Conservation (phyloP, 108 stramenopile genomes). For the Pseudonitzschia pungens region DNA sequence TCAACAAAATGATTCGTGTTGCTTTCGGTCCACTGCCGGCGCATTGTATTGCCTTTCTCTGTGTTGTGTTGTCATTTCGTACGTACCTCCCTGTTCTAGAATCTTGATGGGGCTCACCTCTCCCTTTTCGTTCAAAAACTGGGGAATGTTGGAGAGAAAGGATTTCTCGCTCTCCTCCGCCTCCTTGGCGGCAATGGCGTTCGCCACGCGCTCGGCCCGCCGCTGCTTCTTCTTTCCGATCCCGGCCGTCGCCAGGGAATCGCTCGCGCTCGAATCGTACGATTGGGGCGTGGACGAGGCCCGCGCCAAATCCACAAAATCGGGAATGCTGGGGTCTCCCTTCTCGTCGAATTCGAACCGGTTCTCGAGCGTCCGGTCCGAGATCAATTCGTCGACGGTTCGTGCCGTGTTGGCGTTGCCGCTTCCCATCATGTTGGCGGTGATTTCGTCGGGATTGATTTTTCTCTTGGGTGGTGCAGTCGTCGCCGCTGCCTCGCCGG, state of each 20-base stretch:
- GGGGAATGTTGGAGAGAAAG: slow-evolving; percentile 27
- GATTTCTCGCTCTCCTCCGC: slow-evolving; percentile 31
- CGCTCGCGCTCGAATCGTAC: no score
- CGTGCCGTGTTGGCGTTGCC: slow-evolving; percentile 9
- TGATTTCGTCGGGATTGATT: slow-evolving; percentile 29
- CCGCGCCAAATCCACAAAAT: slow-evolving; percentile 51
- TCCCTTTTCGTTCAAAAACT: slow-evolving; percentile 35
- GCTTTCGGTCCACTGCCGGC: no score
- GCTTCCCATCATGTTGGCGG: slow-evolving; percentile 37
- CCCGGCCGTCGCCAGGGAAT: slow-evolving; percentile 21
- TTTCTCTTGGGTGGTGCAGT: neutral
- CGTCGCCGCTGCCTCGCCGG: slow-evolving; percentile 33
- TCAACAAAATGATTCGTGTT: no score
- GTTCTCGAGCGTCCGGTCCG: slow-evolving; percentile 50
- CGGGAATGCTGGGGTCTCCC: slow-evolving; percentile 50
- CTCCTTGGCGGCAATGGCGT: slow-evolving; percentile 40
- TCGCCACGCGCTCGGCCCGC: slow-evolving; percentile 48
- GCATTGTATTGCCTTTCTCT: no score
- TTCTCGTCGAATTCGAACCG: slow-evolving; percentile 54
- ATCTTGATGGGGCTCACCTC: slow-evolving; percentile 41
- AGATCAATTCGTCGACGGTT: slow-evolving; percentile 46
- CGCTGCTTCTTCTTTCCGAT: slow-evolving; percentile 66
- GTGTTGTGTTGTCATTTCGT: neutral
- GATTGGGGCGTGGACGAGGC: slow-evolving; percentile 16
- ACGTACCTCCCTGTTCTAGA: slow-evolving; percentile 22